Base-by-base conservation (phyloP, 2,329 filamentous ascomycete genomes). In the Diplocarpon rosae region DNA sequence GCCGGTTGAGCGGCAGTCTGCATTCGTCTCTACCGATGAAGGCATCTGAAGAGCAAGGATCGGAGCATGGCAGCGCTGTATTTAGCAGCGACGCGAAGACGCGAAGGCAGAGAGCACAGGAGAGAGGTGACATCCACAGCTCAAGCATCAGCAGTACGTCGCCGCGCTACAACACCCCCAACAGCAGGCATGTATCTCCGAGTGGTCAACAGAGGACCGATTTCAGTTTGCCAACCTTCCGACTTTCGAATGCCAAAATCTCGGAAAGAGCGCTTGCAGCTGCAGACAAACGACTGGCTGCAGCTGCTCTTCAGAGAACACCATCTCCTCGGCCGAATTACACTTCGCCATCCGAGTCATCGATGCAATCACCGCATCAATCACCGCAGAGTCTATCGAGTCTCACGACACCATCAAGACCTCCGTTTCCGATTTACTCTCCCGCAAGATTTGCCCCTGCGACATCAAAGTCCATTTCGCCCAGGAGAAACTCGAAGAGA, bases 111-210 rank as follows among this genome's bases (percentile, higher is more conserved):
- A 50, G 47, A 45, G 58, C 57, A 15, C 56, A 52, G 34, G 54
- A 56, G 35, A 46, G 58, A 14, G 55, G 55, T 9, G 54, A 60
- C 5, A 60, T 61, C 9, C 44, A 58, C 37, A 60, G 54, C 24
- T 53, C 51, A 29, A 57, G 53, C 15, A 44, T 43, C 13, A 49
- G 56, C 15, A 50, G 49, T 30, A 32, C 30, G n/a, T 32, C 30
- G 9, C 30, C 30, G 10, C 52, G 50, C 15, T 56, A 49, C 37
- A 58, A 56, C 13, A 50, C 58, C 5, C 55, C 56, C 5, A 39
- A 33, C n/a, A 56, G 49, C 40, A 48, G 48, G 5, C 28, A 28
- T 29, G 16, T 45, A 8, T 46, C 44, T 17, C 50, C 54, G 28
- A 31, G 10, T 24, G 2, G 11, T 16, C 29, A 13, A 36, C 39